Conservation (phyloP, 495 filamentous ascomycete species). For the Cercophora newfieldiana region DNA sequence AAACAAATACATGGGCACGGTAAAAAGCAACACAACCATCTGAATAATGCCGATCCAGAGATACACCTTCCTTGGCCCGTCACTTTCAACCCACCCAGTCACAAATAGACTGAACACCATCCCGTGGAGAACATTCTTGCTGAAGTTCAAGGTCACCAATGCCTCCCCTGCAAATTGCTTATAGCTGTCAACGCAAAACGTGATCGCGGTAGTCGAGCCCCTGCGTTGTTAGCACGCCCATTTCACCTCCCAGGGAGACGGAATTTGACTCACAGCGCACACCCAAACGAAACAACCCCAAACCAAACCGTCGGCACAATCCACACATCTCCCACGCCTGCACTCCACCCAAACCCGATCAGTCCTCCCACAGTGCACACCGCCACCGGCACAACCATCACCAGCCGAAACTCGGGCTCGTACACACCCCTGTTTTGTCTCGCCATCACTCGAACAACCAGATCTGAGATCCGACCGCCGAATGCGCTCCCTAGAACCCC, state of each 20-base stretch:
- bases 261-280: slow-evolving; percentile 59
- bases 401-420: slow-evolving; percentile 90
- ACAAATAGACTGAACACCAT: slow-evolving; percentile 91
- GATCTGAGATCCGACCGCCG: slow-evolving; percentile 84
- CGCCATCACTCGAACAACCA: slow-evolving; percentile 76
- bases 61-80: slow-evolving; percentile 78
- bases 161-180: slow-evolving; percentile 93
- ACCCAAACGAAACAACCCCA: slow-evolving; percentile 89
- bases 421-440: slow-evolving; percentile 86
- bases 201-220: slow-evolving; percentile 89
- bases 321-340: slow-evolving; percentile 69
- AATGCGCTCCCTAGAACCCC: slow-evolving; percentile 87
- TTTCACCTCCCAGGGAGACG: not conserved
- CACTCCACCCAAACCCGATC: slow-evolving; percentile 94
- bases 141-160: slow-evolving; percentile 90
- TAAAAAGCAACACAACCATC: slow-evolving; percentile 67
- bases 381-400: slow-evolving; percentile 84
- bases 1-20: slow-evolving; percentile 94
- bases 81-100: slow-evolving; percentile 73
- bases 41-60: slow-evolving; percentile 86
- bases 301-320: slow-evolving; percentile 94
- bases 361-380: slow-evolving; percentile 80
- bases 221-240: not conserved
- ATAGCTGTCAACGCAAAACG: slow-evolving; percentile 92
- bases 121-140: slow-evolving; percentile 91